phyloP scores from a whole-genome alignment of 805 yeast genomes.

The Candida germanica region DNA sequence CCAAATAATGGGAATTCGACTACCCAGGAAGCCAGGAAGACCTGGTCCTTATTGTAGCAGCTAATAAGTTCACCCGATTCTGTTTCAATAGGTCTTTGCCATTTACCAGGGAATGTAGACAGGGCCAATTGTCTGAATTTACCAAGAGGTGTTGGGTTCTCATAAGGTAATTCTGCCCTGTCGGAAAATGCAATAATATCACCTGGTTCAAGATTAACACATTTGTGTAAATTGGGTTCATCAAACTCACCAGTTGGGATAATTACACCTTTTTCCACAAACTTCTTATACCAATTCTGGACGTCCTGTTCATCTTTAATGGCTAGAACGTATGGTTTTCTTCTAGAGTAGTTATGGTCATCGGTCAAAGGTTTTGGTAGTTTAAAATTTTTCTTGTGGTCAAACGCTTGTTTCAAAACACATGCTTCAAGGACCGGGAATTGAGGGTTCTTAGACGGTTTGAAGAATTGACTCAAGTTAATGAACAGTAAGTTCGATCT shows the following conservation, averaged over 20 bases:
- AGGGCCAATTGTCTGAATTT: conserved; percentile 74
- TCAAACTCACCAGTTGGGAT: conserved; percentile 14
- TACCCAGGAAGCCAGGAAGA: conserved; percentile 76
- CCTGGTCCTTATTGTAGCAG: conserved; percentile 23
- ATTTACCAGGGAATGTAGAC: conserved; percentile 46
- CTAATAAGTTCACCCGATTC: conserved; percentile 10
- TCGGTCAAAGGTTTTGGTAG: conserved; percentile 41
- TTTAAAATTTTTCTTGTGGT: conserved; percentile 19
- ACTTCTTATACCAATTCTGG: conserved; percentile 41
- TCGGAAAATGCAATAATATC: conserved; percentile 78
- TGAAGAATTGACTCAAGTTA: conserved; percentile 44
- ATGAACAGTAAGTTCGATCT: conserved; percentile 55
- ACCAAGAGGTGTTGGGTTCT: conserved; percentile 95
- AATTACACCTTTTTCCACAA: conserved; percentile 29
- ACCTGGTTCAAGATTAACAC: conserved; percentile 52
- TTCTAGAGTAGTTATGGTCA: conserved; percentile 43
- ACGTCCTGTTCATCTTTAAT: conserved; percentile 43
- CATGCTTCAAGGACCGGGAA: conserved; percentile 77
- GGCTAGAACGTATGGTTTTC: conserved; percentile 58
- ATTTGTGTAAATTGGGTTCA: conserved; percentile 13
- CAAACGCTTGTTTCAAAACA: conserved; percentile 52
- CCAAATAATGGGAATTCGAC: conserved; percentile 90
- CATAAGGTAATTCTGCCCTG: conserved; percentile 68
- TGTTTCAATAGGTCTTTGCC: conserved; percentile 41
- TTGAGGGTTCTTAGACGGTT: conserved; percentile 22